Conservation (phyloP, 2,329 filamentous ascomycete genomes). For the Sporothrix euskadiensis region DNA sequence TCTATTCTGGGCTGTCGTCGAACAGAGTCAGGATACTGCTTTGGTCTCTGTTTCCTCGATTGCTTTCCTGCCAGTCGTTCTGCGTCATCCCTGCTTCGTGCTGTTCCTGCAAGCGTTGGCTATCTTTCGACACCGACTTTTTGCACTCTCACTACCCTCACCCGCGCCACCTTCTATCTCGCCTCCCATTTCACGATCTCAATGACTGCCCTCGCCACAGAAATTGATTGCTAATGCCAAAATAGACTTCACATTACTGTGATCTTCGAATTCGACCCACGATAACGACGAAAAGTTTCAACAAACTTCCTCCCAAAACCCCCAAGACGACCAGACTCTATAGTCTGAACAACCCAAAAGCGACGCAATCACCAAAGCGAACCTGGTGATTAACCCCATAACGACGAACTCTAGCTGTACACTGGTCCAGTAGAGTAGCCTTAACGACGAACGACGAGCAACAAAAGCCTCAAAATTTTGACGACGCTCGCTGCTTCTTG, state of each 20-base stretch:
- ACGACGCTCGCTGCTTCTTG: conserved; percentile 32
- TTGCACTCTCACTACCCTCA: not conserved
- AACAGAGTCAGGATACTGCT: not conserved
- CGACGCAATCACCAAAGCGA: conserved; percentile 5
- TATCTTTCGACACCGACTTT: conserved; percentile 14
- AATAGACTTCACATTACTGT: not conserved
- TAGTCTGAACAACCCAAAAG: not conserved
- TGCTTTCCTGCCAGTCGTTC: not conserved
- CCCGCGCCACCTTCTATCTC: not conserved
- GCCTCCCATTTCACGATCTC: not conserved
- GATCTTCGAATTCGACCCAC: not conserved
- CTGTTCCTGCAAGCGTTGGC: not conserved
- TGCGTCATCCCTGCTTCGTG: conserved; percentile 1
- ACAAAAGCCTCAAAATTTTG: not conserved
- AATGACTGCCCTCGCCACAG: not conserved
- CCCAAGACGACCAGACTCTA: conserved; percentile 16
- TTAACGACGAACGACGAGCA: conserved; percentile 13
- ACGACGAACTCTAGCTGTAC: conserved; percentile 22
- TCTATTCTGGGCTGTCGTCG: not conserved
- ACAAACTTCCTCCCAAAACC: not conserved
- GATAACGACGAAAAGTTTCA: conserved; percentile 4
- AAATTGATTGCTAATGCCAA: not conserved
- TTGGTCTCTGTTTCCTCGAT: not conserved
- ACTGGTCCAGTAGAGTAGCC: not conserved
- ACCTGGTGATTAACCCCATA: not conserved